These are phyloP conservation scores for Coniochaeta hoffmannii DNA, from an alignment of 2,329 filamentous ascomycete species.

Conservation along the genomic window DNA sequence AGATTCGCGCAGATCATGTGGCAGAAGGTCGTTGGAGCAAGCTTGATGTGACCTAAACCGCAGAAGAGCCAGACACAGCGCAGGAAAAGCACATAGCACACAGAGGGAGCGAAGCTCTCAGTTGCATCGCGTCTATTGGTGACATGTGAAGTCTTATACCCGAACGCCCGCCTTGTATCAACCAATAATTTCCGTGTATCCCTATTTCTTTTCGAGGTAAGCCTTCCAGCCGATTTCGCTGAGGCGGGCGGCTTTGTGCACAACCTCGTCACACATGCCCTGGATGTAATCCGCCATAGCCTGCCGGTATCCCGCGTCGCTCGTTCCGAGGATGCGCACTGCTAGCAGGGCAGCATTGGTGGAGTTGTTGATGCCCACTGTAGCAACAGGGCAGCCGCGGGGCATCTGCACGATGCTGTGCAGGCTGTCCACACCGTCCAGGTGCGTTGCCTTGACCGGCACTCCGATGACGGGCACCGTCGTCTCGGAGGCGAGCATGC, in stretches of 20 bases:
- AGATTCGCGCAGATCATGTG: not conserved
- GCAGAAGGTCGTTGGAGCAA: not conserved
- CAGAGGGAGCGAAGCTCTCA: not conserved
- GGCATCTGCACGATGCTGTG: constrained; percentile 75
- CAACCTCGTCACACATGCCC: constrained; percentile 54
- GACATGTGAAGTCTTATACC: not conserved
- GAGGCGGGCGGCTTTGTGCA: constrained; percentile 51
- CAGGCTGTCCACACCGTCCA: constrained; percentile 66
- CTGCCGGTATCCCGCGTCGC: constrained; percentile 41
- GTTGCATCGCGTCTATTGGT: not conserved
- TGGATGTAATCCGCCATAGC: constrained; percentile 53
- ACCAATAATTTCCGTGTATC: not conserved
- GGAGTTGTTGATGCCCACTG: constrained; percentile 73
- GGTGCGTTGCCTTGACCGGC: constrained; percentile 64
- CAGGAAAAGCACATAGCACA: not conserved
- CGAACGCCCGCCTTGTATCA: not conserved
- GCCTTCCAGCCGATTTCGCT: constrained; percentile 45
- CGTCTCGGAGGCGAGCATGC: constrained; percentile 68
- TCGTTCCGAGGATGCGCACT: constrained; percentile 55
- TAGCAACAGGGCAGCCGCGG: constrained; percentile 64
- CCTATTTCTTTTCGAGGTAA: constrained; percentile 33
- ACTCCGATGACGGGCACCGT: constrained; percentile 70
- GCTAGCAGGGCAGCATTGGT: constrained; percentile 71
- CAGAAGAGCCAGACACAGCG: not conserved
- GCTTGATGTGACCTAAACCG: not conserved